Percentiles rank a stretch among this genome's conserved stretches.
phyloP scores from a whole-genome alignment of 2,329 filamentous ascomycete genomes.

The Ophiocordyceps camponoti-saundersi region DNA sequence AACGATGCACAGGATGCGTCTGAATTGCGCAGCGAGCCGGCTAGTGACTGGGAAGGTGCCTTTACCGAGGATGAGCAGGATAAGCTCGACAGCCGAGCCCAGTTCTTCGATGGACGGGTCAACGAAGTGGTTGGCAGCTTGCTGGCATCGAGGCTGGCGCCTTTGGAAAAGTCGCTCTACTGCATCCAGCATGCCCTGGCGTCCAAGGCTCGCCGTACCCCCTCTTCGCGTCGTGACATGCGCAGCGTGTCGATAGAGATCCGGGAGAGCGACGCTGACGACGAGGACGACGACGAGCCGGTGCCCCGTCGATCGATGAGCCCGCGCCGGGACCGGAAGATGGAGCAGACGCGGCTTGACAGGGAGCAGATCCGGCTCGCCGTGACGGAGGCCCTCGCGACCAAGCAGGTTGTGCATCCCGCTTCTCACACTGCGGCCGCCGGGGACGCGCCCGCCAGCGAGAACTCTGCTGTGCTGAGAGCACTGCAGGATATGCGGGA shows the following conservation, averaged over 20 bases:
- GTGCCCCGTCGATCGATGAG: slow-evolving; percentile 52
- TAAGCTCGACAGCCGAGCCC: slow-evolving; percentile 64
- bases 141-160: slow-evolving; percentile 59
- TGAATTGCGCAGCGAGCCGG: slow-evolving; percentile 37
- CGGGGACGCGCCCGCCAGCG: slow-evolving; percentile 10
- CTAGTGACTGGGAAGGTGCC: slow-evolving; percentile 84
- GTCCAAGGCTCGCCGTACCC: slow-evolving; percentile 34
- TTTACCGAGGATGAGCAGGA: slow-evolving; percentile 70
- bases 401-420: slow-evolving; percentile 29
- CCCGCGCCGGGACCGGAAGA: slow-evolving; percentile 57
- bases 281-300: slow-evolving; percentile 75
- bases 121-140: slow-evolving; percentile 70
- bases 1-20: slow-evolving; percentile 21
- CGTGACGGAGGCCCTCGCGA: slow-evolving; percentile 55
- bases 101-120: slow-evolving; percentile 83
- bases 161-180: slow-evolving; percentile 64
- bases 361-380: slow-evolving; percentile 51
- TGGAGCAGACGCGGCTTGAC: slow-evolving; percentile 59
- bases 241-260: slow-evolving; percentile 54
- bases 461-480: slow-evolving; percentile 40
- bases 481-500: slow-evolving; percentile 48
- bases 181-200: slow-evolving; percentile 56
- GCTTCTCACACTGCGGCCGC: slow-evolving; percentile 10
- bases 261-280: slow-evolving; percentile 79
- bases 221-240: slow-evolving; percentile 39